Evolutionary conservation across 768 basidiomycete genomes (phyloP), one percentile per base, ranked within the genome.

Genomic region (Amanita fuliginea): DNA sequence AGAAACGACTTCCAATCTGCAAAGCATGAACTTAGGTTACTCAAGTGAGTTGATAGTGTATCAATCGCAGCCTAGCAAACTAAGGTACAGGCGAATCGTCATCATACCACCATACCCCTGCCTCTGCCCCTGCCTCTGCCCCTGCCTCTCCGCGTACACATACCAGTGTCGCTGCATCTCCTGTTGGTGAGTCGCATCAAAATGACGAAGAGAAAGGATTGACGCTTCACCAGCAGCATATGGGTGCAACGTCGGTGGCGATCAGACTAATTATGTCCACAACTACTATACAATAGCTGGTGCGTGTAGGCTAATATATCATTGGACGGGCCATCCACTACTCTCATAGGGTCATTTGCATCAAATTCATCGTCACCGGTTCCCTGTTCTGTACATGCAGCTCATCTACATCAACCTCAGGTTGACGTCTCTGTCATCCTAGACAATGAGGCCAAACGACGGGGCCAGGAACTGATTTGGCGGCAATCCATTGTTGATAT

Each of bases 401-500:
- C 3, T 8, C 28, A 9, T 3, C 8, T 2, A 28, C 30, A 11
- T 28, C 28, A 28, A 8, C 28, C 28, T 28, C 28, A 28, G 21
- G 30, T 21, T 3, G 21, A 41, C 13, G 42, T 42, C 7, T 16
- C 26, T 6, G 8, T 1, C 7, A 24, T 48, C n/a, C 11, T 49
- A 33, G 48, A 49, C 32, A 32, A 49, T 3, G 39, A 24, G 16
- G 48, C 42, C 11, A n/a, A 34, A 21, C 16, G 16, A 16, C 28
- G 40, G 3, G 28, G 40, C 13, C 16, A 49, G n/a, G 24, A 32
- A 3, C 40, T 49, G 4, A 26, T 42, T n/a, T 49, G 48, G 48
- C 10, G 41, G 16, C 30, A 33, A 39, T 49, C 48, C 5, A 42
- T 49, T 14, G 40, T 49, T 24, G 48, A 49, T 33, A 16, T 49